Conservation (phyloP, 352 stramenopile genomes). For the Phytophthora fragariaefolia region DNA sequence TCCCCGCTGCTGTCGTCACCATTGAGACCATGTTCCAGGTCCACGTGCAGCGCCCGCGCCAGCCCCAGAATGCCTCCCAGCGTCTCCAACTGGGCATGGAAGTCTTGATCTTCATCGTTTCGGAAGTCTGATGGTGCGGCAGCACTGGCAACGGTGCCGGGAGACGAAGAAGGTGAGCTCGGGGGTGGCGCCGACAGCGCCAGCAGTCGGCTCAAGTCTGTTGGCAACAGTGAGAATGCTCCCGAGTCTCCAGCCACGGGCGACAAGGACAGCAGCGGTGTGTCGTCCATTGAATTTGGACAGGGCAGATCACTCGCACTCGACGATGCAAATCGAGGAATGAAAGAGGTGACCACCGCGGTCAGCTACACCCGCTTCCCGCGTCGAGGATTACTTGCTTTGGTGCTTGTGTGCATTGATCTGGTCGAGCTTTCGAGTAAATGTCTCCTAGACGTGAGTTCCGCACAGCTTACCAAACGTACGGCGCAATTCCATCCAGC, state of each 20-base stretch:
- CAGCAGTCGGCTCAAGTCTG: slow-evolving; percentile 25
- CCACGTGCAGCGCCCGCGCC: slow-evolving; percentile 39
- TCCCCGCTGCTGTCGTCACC: slow-evolving; percentile 4
- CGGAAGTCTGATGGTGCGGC: slow-evolving; percentile 12
- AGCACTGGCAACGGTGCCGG: slow-evolving; percentile 19
- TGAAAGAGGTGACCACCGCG: not conserved
- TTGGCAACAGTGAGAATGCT: slow-evolving; percentile 21
- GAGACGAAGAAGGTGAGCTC: slow-evolving; percentile 10
- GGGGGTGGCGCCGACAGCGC: not conserved
- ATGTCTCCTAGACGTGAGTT: no score
- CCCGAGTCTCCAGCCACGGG: not conserved
- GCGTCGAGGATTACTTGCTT: no score
- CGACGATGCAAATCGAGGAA: slow-evolving; percentile 22
- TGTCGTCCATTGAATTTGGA: slow-evolving; percentile 12
- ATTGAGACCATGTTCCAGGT: slow-evolving; percentile 40
- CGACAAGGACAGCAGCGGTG: slow-evolving; percentile 19
- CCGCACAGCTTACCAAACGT: no score
- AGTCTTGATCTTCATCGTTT: not conserved
- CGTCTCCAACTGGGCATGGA: slow-evolving; percentile 36
- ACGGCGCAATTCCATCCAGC: no score
- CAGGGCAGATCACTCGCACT: not conserved
- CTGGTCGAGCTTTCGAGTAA: no score
- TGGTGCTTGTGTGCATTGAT: no score
- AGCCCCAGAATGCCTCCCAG: slow-evolving; percentile 57
- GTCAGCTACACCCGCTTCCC: no score